phyloP scores from a whole-genome alignment of 768 basidiomycete genomes.

The Saitozyma sp. region DNA sequence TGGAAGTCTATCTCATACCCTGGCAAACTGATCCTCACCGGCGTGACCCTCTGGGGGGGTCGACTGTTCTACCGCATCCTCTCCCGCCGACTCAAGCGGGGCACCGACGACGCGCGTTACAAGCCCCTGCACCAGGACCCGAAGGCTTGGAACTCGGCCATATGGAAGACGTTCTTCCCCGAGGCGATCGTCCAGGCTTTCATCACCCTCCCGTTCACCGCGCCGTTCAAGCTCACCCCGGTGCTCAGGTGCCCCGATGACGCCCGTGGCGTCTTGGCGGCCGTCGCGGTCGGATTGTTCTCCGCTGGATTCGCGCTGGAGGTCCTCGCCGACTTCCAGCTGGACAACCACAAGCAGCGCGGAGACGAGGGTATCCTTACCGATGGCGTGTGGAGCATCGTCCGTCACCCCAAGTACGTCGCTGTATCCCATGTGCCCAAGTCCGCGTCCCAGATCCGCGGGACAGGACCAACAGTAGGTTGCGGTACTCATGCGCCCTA shows the following conservation, averaged over 20 bases:
- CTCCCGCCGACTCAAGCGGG: slow-evolving; percentile 10
- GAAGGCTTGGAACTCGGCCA: slow-evolving; percentile 22
- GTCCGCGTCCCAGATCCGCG: no score
- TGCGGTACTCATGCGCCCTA: not conserved
- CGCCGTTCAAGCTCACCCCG: slow-evolving; percentile 21
- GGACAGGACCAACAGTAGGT: not conserved
- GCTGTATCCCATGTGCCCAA: not conserved
- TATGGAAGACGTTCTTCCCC: slow-evolving; percentile 17
- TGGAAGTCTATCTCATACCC: slow-evolving; percentile 21
- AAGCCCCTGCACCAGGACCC: slow-evolving; percentile 10
- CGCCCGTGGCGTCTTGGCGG: slow-evolving; percentile 11
- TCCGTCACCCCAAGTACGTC: slow-evolving; percentile 42
- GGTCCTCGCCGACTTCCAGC: slow-evolving; percentile 29
- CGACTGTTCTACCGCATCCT: slow-evolving; percentile 21
- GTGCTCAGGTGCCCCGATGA: slow-evolving; percentile 8
- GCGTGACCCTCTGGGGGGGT: slow-evolving; percentile 30
- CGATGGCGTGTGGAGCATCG: slow-evolving; percentile 39
- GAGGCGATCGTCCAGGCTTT: slow-evolving; percentile 35
- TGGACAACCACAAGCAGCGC: slow-evolving; percentile 8
- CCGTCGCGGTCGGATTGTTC: slow-evolving; percentile 25
- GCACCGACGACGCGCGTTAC: slow-evolving; percentile 39
- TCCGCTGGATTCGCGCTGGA: slow-evolving; percentile 28
- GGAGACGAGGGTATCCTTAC: slow-evolving; percentile 9
- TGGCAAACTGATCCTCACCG: slow-evolving; percentile 26
- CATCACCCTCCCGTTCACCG: slow-evolving; percentile 31